Base-by-base conservation (phyloP, 1,284 basidiomycete species). In the Ustilago crameri region DNA sequence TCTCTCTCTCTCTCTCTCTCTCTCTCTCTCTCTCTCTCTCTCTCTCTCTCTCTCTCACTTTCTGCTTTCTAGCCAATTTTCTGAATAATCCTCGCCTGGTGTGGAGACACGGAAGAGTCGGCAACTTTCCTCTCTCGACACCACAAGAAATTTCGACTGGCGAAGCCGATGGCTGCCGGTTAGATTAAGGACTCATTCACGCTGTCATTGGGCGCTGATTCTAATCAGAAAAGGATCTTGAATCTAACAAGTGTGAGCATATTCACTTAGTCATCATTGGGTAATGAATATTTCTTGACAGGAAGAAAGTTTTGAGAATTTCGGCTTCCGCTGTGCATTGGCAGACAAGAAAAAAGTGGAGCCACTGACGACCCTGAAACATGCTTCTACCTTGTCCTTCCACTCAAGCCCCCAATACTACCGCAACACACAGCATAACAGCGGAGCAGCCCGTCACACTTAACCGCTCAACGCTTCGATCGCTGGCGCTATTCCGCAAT, bases 331-430 rank as follows among this genome's bases (percentile, higher is more conserved):
- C 9, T 24, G 22, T 22, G 18, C n/a, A 42, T 22, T 8, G 9
- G 4, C n/a, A 20, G 17, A 8, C 41, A 24, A 18, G 23, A 15
- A 56, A 52, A 50, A 57, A 50, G 55, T 57, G 55, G 55, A 57
- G 55, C 48, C 34, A 30, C 30, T 12, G 12, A 30, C 30, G 12
- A 30, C 30, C n/a, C n/a, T n/a, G n/a, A n/a, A n/a, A n/a, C n/a
- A n/a, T n/a, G n/a, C n/a, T n/a, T n/a, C n/a, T 5, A 30, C 30
- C 30, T 30, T 30, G 30, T 30, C 12, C 30, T 5, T 30, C 30
- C 30, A 7, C 30, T 30, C n/a, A n/a, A n/a, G n/a, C n/a, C n/a
- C n/a, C n/a, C n/a, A n/a, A n/a, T n/a, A n/a, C n/a, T n/a, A n/a
- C n/a, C n/a, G n/a, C n/a, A n/a, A n/a, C n/a, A n/a, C n/a, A n/a